Conservation (phyloP, 108 stramenopile species). For the Nitzschia putrida region DNA sequence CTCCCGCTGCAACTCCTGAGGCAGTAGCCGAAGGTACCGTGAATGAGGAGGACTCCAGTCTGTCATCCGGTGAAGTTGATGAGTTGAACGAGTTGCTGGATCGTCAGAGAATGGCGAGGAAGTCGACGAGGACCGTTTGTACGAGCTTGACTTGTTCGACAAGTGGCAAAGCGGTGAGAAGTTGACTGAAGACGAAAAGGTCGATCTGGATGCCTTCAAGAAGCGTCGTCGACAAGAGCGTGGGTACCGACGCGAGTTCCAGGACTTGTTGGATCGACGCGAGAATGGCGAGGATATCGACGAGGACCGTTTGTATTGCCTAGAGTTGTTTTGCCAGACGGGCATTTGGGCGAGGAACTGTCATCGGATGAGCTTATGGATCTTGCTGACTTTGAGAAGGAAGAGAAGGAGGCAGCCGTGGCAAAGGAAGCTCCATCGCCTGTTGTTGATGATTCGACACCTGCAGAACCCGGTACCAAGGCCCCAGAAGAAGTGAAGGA, state of each 20-base stretch:
- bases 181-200: constrained; percentile 7
- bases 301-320: constrained; percentile 14
- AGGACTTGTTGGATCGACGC: constrained; percentile 1
- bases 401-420: constrained; percentile 10
- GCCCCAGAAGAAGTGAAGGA: too few relatives aligned
- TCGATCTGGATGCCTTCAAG: constrained; percentile 17
- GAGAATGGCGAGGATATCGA: constrained; percentile 25
- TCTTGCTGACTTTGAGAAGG: constrained; percentile 10
- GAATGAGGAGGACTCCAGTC: constrained; percentile 3
- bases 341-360: constrained; percentile 14
- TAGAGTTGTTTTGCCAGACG: constrained; percentile 10
- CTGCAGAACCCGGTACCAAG: background rate
- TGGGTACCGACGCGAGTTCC: constrained; percentile 1
- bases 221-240: background rate
- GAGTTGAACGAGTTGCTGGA: constrained; percentile 13
- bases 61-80: constrained; percentile 3
- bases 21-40: too few relatives aligned
- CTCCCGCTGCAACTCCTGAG: too few relatives aligned
- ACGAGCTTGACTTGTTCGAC: constrained; percentile 23
- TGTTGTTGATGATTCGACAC: background rate
- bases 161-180: constrained; percentile 22
- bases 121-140: constrained; percentile 26
- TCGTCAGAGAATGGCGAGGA: constrained; percentile 7
- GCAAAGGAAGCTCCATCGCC: background rate
- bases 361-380: constrained; percentile 3